Evolutionary conservation across 225 moss, liverwort and hornwort species (phyloP).

Genomic region (Climacium dendroides): DNA sequence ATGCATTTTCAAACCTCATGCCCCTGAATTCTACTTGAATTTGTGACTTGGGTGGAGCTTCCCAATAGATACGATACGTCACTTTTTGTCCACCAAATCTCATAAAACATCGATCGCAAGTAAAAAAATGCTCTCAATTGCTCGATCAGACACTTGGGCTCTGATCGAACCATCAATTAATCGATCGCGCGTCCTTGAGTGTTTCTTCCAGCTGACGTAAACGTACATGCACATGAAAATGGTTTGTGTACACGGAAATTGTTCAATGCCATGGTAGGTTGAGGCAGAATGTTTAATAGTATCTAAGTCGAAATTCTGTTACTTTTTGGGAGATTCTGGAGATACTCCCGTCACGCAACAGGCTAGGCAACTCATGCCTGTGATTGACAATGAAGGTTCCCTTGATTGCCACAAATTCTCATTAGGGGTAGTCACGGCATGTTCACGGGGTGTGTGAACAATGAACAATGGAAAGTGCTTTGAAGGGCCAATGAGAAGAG

Average conservation of each 20-base stretch:
- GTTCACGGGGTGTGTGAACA: too few species aligned
- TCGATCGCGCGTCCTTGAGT: not conserved
- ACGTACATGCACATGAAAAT: not conserved
- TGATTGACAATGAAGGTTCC: not conserved
- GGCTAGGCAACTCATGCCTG: not conserved
- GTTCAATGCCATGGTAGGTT: not conserved
- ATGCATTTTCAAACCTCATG: not conserved
- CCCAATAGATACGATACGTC: not conserved
- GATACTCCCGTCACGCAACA: not conserved
- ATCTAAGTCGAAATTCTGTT: not conserved
- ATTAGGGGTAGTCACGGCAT: too few species aligned
- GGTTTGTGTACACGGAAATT: not conserved
- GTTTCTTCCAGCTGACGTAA: not conserved
- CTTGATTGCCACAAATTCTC: too few species aligned
- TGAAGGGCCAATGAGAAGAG: too few species aligned
- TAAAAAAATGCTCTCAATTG: not conserved
- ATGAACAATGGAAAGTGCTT: too few species aligned
- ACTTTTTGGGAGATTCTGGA: not conserved
- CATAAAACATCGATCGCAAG: not conserved
- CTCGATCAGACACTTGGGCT: not conserved
- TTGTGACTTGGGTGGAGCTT: not conserved
- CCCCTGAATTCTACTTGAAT: not conserved
- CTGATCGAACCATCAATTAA: not conserved
- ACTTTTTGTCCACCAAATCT: not conserved
- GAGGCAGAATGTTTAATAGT: not conserved